Evolutionary conservation across 352 stramenopile species (phyloP).

Genomic region (Globisporangium polare): DNA sequence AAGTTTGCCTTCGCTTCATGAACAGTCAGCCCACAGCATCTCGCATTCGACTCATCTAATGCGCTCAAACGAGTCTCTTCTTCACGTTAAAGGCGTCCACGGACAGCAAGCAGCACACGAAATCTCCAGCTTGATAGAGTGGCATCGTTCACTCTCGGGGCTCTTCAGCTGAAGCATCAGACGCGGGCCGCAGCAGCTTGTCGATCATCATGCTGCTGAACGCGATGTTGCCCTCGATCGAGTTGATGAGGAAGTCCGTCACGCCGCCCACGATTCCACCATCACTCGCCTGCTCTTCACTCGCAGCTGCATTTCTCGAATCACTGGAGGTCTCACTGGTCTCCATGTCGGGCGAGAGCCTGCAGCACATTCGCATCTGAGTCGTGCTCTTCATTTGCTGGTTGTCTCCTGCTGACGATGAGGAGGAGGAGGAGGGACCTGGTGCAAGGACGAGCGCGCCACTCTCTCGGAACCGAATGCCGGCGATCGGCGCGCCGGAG

Average conservation of each 20-base stretch:
- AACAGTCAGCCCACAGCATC: no score
- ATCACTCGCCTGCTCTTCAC: background rate
- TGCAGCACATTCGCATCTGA: background rate
- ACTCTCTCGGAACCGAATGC: background rate
- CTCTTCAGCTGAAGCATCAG: background rate
- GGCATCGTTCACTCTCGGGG: background rate
- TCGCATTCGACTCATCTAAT: no score
- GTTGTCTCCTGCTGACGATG: background rate
- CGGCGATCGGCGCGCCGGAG: background rate
- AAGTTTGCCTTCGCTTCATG: no score
- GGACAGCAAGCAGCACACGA: no score
- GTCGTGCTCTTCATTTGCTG: background rate
- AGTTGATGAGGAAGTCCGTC: slow-evolving; percentile 5
- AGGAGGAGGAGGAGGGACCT: background rate
- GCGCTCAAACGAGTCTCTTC: no score
- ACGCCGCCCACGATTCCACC: background rate
- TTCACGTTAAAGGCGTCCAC: no score
- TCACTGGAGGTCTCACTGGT: background rate
- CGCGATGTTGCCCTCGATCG: background rate
- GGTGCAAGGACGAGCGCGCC: background rate
- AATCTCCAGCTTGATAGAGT: no score
- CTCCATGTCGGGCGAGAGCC: background rate
- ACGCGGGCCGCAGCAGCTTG: background rate
- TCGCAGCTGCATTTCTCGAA: background rate
- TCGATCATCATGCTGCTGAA: slow-evolving; percentile 6